Evolutionary conservation across 2,329 filamentous ascomycete genomes (phyloP).

Genomic region (Hypomyces rosellus): DNA sequence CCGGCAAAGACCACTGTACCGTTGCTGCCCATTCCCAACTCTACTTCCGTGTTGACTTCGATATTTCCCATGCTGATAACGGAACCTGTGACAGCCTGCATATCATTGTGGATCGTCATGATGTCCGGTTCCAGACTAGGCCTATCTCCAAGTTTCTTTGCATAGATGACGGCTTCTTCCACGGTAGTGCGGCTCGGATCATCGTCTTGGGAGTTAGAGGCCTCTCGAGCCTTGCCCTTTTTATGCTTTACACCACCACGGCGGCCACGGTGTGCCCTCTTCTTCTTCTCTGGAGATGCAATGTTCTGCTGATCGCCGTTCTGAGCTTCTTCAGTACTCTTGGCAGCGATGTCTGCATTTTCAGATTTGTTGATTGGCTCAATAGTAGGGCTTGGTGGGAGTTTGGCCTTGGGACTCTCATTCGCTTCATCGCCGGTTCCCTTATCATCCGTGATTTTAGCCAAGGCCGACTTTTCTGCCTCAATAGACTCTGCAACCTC

Average conservation of each 20-base stretch:
- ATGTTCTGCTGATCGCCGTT: not conserved
- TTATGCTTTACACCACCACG: conserved; percentile 65
- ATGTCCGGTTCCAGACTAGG: conserved; percentile 56
- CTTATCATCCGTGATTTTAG: not conserved
- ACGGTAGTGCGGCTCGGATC: conserved; percentile 40
- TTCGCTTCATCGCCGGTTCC: not conserved
- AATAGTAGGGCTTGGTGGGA: not conserved
- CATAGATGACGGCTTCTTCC: conserved; percentile 56
- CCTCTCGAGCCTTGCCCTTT: conserved; percentile 49
- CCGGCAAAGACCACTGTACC: conserved; percentile 95
- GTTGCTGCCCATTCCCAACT: conserved; percentile 77
- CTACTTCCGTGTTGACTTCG: conserved; percentile 56
- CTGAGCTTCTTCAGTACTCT: not conserved
- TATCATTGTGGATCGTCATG: conserved; percentile 49
- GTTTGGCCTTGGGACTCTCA: not conserved
- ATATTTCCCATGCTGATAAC: conserved; percentile 58
- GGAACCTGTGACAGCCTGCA: conserved; percentile 53
- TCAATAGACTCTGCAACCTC: not conserved
- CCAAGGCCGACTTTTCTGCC: not conserved
- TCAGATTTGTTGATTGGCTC: not conserved
- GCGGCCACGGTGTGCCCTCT: conserved; percentile 63
- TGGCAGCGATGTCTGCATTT: not conserved
- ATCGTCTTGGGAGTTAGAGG: conserved; percentile 44
- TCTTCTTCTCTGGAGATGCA: conserved; percentile 47
- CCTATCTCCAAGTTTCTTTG: conserved; percentile 50